Percentiles rank a stretch among this genome's conserved stretches.
phyloP scores from a whole-genome alignment of 352 stramenopile species.

The Phytophthora citrophthora region DNA sequence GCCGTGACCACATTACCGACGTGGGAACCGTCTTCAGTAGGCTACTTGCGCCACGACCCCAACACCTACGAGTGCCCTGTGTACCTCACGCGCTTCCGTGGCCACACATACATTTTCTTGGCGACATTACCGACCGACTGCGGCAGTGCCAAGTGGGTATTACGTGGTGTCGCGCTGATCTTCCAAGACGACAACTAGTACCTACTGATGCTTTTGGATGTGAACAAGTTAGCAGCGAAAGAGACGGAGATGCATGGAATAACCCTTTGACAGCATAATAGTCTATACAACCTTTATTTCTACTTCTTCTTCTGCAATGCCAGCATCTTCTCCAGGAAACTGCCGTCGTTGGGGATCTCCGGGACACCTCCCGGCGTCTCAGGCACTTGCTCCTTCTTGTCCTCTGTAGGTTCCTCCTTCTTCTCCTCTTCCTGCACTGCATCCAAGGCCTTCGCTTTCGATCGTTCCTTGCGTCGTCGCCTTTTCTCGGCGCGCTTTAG shows the following conservation, averaged over 20 bases:
- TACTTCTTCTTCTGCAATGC: constrained; percentile 51
- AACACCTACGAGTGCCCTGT: constrained; percentile 96
- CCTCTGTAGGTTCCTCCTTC: constrained; percentile 30
- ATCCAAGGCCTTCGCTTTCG: constrained; percentile 52
- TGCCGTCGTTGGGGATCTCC: constrained; percentile 84
- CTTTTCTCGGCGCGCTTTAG: constrained; percentile 83
- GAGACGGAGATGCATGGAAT: constrained; percentile 13
- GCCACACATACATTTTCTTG: constrained; percentile 96
- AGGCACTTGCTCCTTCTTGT: constrained; percentile 29
- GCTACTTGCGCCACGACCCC: constrained; percentile 94
- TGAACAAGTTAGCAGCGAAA: constrained; percentile 10
- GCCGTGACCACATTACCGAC: constrained; percentile 92
- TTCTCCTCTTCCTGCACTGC: constrained; percentile 27
- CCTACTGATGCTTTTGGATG: constrained; percentile 16
- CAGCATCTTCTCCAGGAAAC: constrained; percentile 80
- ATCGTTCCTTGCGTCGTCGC: constrained; percentile 73
- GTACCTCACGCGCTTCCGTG: constrained; percentile 97
- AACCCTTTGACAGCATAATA: constrained; percentile 12
- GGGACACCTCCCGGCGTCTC: constrained; percentile 76
- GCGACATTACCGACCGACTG: constrained; percentile 94
- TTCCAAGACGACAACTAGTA: constrained; percentile 96
- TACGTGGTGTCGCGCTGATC: constrained; percentile 93
- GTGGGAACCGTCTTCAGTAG: constrained; percentile 96
- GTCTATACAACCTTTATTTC: constrained; percentile 25
- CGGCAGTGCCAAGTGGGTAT: constrained; percentile 93